Conservation (phyloP, 208 protist genomes). For the Crithidia thermophila region DNA sequence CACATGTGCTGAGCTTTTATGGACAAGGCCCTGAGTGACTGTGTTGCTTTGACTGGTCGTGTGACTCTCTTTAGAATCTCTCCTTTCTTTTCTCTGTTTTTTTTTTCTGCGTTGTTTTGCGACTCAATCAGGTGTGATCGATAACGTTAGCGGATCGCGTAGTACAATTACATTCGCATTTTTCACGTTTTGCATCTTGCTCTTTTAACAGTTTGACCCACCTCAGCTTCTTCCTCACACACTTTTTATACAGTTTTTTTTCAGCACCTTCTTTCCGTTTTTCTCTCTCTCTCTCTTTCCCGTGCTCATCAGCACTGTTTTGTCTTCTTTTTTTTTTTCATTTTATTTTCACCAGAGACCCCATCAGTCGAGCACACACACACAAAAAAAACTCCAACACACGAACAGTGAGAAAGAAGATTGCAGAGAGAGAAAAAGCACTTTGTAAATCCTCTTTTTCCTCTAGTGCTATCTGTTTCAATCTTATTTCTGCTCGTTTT, state of each 20-base stretch:
- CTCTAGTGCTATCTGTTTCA: too few species aligned
- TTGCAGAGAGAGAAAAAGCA: too few species aligned
- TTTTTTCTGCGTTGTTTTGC: conserved; percentile 4
- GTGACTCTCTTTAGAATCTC: not conserved
- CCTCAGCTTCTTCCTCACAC: not conserved
- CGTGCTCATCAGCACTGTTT: conserved; percentile 5
- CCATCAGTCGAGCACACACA: conserved; percentile 1
- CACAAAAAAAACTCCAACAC: not conserved
- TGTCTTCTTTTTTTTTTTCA: conserved; percentile 14
- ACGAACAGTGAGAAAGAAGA: too few species aligned
- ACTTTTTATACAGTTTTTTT: not conserved
- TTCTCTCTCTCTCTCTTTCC: conserved; percentile 2
- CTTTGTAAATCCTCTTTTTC: too few species aligned
- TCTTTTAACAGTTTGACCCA: not conserved
- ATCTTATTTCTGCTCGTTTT: too few species aligned
- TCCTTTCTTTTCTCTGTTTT: conserved; percentile 20
- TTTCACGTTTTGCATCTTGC: not conserved
- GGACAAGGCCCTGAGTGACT: too few species aligned
- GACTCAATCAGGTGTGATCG: too few species aligned
- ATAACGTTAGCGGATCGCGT: not conserved
- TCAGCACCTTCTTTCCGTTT: conserved; percentile 4
- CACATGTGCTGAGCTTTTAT: too few species aligned
- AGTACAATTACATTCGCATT: not conserved
- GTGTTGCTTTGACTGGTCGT: too few species aligned
- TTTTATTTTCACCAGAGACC: conserved; percentile 13